Evolutionary conservation across 1,284 basidiomycete species (phyloP).

Genomic region (Vanrija pseudolonga): DNA sequence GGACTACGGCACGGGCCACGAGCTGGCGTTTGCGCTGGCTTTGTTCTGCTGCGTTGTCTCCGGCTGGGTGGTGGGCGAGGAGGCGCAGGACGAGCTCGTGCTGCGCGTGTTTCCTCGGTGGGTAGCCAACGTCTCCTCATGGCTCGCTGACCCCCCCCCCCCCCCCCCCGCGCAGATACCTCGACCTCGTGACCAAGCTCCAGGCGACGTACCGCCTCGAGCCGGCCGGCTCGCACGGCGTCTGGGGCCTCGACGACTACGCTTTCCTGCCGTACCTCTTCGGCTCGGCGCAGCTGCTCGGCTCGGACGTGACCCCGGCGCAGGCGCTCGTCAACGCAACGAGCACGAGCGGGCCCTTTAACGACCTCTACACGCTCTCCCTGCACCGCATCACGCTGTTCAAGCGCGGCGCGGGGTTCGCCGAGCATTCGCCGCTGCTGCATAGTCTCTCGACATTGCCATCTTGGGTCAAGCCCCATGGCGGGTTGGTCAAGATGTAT

Average conservation of each 20-base stretch:
- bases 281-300: conserved; percentile 80
- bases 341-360: conserved; percentile 7
- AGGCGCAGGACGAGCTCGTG: conserved; percentile 48
- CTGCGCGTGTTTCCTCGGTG: conserved; percentile 48
- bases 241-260: conserved; percentile 97
- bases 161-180: conserved; percentile 56
- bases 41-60: conserved; percentile 52
- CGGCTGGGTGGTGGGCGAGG: conserved; percentile 35
- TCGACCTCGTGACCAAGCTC: conserved; percentile 75
- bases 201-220: conserved; percentile 90
- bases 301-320: conserved; percentile 49
- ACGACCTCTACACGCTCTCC: conserved; percentile 74
- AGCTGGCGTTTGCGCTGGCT: conserved; percentile 79
- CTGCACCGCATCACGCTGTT: conserved; percentile 75
- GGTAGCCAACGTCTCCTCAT: too few relatives aligned
- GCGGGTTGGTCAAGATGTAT: conserved; percentile 93
- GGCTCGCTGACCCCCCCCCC: not conserved
- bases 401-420: conserved; percentile 74
- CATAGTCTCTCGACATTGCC: conserved; percentile 80
- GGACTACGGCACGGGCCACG: conserved; percentile 97
- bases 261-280: conserved; percentile 87
- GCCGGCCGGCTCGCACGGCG: conserved; percentile 94
- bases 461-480: conserved; percentile 83
- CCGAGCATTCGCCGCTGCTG: conserved; percentile 88
- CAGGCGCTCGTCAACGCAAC: conserved; percentile 11